Conservation (phyloP, 1,284 basidiomycete species). For the Singerocomus inundabilis region DNA sequence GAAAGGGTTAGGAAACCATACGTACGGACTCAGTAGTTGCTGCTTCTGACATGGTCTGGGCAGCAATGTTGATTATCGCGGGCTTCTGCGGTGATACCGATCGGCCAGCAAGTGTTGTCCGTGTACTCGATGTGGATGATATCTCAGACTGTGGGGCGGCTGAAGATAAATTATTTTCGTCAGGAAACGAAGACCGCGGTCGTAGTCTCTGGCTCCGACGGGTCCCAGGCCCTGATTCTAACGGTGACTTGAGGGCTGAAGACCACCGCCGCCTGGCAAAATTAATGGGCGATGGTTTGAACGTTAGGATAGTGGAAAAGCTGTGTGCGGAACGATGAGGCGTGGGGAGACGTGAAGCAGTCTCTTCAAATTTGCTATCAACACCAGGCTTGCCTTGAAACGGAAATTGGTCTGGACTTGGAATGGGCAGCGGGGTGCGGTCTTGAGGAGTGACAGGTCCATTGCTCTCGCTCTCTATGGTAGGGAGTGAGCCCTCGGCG, state of each 20-base stretch:
- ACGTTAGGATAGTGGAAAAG: constrained; percentile 35
- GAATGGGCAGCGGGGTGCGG: constrained; percentile 35
- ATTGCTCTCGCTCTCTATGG: constrained; percentile 44
- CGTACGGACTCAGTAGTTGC: constrained; percentile 32
- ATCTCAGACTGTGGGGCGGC: constrained; percentile 31
- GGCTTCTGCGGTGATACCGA: constrained; percentile 36
- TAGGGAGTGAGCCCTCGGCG: constrained; percentile 42
- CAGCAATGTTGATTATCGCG: constrained; percentile 18
- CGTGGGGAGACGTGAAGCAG: constrained; percentile 22
- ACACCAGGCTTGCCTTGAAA: constrained; percentile 19
- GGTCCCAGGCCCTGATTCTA: constrained; percentile 30
- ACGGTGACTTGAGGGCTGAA: constrained; percentile 33
- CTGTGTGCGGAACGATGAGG: constrained; percentile 20
- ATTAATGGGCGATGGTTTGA: constrained; percentile 53
- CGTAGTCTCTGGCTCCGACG: constrained; percentile 37
- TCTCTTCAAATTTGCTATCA: constrained; percentile 25
- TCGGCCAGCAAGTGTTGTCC: constrained; percentile 33
- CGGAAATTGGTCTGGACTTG: constrained; percentile 30
- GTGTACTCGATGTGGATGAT: constrained; percentile 32
- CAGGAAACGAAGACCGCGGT: constrained; percentile 30
- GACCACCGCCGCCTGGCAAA: constrained; percentile 55
- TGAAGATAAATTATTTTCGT: constrained; percentile 35
- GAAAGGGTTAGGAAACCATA: constrained; percentile 31
- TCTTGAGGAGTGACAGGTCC: constrained; percentile 53
- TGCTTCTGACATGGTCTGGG: constrained; percentile 28